Conservation (phyloP, 176 grass and related monocot species). For the Musa beccarii region DNA sequence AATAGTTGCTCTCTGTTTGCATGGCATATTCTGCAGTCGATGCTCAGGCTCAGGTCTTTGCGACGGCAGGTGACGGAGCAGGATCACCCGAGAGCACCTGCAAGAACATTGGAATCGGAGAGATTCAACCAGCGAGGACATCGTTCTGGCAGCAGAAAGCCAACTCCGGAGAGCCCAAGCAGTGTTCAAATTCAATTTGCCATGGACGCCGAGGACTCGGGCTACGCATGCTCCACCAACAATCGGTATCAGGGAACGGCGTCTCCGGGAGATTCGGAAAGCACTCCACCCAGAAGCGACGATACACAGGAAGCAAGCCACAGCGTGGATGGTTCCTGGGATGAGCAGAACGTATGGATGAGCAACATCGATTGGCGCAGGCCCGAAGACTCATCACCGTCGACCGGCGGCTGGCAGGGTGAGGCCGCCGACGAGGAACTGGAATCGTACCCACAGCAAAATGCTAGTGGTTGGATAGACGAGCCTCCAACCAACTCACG, state of each 20-base stretch:
- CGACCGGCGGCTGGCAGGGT: slow-evolving; percentile 44
- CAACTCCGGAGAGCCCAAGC: slow-evolving; percentile 25
- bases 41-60: slow-evolving; percentile 61
- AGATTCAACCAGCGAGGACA: slow-evolving; percentile 16
- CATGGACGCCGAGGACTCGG: slow-evolving; percentile 27
- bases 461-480: slow-evolving; percentile 54
- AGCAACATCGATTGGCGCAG: slow-evolving; percentile 59
- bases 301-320: slow-evolving; percentile 52
- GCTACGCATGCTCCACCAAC: slow-evolving; percentile 16
- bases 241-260: slow-evolving; percentile 34
- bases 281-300: slow-evolving; percentile 34
- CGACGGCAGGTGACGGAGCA: slow-evolving; percentile 39
- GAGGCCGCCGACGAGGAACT: slow-evolving; percentile 39
- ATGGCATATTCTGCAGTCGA: slow-evolving; percentile 48
- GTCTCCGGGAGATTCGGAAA: slow-evolving; percentile 36
- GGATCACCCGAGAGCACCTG: slow-evolving; percentile 32
- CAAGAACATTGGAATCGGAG: slow-evolving; percentile 28
- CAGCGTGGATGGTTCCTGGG: slow-evolving; percentile 61
- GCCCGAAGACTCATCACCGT: slow-evolving; percentile 51
- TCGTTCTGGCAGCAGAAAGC: slow-evolving; percentile 9
- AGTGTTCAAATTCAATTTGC: slow-evolving; percentile 16
- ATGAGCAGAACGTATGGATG: slow-evolving; percentile 78
- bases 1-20: neutral
- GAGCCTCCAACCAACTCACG: slow-evolving; percentile 65
- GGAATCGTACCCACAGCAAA: slow-evolving; percentile 37